Evolutionary conservation across 176 grass and related monocot species (phyloP).

Genomic region (Zea luxurians): DNA sequence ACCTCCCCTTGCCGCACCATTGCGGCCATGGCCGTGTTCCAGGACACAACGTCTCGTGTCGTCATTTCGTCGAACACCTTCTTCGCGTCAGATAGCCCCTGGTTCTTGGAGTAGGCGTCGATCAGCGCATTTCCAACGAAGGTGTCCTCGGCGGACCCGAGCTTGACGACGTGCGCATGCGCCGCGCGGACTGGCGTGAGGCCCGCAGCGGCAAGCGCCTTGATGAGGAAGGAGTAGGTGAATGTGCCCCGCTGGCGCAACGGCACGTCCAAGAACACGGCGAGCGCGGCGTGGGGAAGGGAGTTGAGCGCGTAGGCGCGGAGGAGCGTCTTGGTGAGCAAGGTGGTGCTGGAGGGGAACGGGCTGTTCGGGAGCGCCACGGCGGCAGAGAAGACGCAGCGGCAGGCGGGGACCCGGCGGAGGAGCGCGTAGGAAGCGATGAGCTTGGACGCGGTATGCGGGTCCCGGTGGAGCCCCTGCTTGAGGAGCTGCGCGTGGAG

Average conservation of each 20-base stretch:
- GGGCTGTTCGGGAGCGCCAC: not conserved
- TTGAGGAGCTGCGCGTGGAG: conserved; percentile 72
- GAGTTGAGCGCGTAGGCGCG: conserved; percentile 58
- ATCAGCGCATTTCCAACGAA: conserved; percentile 71
- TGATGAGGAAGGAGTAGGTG: conserved; percentile 13
- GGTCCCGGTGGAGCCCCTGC: conserved; percentile 51
- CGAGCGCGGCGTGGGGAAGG: conserved; percentile 46
- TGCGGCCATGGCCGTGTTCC: conserved; percentile 60
- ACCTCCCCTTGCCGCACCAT: conserved; percentile 57
- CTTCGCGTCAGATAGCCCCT: conserved; percentile 28
- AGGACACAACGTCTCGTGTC: conserved; percentile 50
- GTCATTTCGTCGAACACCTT: conserved; percentile 68
- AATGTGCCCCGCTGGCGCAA: conserved; percentile 45
- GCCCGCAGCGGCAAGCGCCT: not conserved
- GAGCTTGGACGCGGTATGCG: conserved; percentile 53
- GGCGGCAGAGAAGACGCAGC: conserved; percentile 12
- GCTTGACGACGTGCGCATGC: conserved; percentile 43
- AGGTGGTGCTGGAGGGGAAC: conserved; percentile 7
- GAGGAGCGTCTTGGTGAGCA: conserved; percentile 65
- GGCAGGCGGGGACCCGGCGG: conserved; percentile 44
- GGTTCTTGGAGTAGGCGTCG: conserved; percentile 66
- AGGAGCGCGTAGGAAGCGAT: conserved; percentile 58
- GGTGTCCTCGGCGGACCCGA: conserved; percentile 54
- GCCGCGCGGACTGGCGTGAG: not conserved
- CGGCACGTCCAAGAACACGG: conserved; percentile 52